Evolutionary conservation across 352 stramenopile genomes (phyloP), one percentile per base, ranked within the genome.

Genomic region (Globisporangium acanthophoron): DNA sequence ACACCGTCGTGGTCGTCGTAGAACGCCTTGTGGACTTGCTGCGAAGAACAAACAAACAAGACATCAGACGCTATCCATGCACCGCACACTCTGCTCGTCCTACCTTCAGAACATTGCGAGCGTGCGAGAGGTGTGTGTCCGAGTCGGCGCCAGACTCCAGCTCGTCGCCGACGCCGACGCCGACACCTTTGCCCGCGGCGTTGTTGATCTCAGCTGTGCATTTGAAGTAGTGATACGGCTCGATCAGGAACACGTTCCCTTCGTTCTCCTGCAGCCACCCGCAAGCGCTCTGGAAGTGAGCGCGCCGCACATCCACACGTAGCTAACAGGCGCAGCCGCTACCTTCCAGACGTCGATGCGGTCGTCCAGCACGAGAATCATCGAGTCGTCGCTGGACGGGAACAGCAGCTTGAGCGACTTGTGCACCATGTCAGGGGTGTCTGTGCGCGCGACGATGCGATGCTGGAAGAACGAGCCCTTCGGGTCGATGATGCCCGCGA

Each of bases 401-500:
- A 94, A 94, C 27, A 94, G 71, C 29, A 94, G 64, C 64, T 94
- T 94, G 43, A 94, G 72, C 21, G 82, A 91, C 64, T 94, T 94
- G 73, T 94, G 85, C 33, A 75, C 65, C 79, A 94, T 91, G 40
- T 95, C 85, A 0, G 86, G 83, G 5, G 82, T 93, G 52, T 96
- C 88, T 0, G 84, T 95, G 27, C 88, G 82, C 20, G 88, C 80
- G 24, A 96, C 81, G 53, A 96, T 94, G 49, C 88, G 86, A 49
- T 92, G 80, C 57, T 87, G 85, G 64, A 96, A 96, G 56, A 90
- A 85, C 13, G 59, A 75, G 60, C 77, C 75, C 16, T 88, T 67
- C 6, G 86, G 84, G 52, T 96, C 88, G 49, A 98, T 94, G 58
- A 98, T 92, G 39, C 94, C 85, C 27, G 91, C 87, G 59, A 98